Evolutionary conservation across 192 early-diverging fungal genomes (phyloP).

Genomic region (Hyaloraphidium curvatum): DNA sequence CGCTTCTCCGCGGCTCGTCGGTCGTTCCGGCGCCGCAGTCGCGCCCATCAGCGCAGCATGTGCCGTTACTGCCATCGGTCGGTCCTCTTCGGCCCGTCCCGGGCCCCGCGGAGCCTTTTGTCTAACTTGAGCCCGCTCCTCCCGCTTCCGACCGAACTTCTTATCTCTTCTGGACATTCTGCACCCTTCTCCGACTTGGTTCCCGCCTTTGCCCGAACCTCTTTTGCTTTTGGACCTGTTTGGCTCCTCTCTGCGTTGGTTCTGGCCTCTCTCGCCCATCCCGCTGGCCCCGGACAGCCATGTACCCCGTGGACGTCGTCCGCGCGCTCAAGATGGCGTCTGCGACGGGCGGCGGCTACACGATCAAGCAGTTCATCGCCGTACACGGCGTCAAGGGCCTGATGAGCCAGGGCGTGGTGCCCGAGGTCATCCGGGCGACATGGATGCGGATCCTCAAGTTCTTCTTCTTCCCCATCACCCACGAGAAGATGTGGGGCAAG

Average conservation of each 20-base stretch:
- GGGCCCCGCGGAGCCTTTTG: not conserved
- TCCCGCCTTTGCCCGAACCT: not conserved
- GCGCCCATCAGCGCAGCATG: not conserved
- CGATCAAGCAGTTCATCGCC: not conserved
- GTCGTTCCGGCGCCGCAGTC: too few relatives aligned
- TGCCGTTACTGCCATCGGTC: not conserved
- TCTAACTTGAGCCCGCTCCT: too few relatives aligned
- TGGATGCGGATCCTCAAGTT: conserved; percentile 1
- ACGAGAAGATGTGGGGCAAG: not conserved
- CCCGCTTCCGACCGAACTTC: not conserved
- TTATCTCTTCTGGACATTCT: not conserved
- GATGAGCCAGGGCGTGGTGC: not conserved
- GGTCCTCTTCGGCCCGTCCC: not conserved
- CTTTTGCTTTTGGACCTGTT: not conserved
- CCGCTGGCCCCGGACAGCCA: not conserved
- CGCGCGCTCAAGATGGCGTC: not conserved
- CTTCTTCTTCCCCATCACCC: conserved; percentile 4
- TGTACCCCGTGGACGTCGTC: conserved; percentile 4
- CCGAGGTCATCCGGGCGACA: conserved; percentile 1
- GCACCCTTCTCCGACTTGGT: not conserved
- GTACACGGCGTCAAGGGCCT: not conserved
- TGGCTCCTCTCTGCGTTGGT: not conserved
- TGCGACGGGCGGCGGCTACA: not conserved
- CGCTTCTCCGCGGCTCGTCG: too few relatives aligned
- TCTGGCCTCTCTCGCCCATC: not conserved